Evolutionary conservation across 805 yeast genomes (phyloP).

Genomic region (Candida gorgasii): DNA sequence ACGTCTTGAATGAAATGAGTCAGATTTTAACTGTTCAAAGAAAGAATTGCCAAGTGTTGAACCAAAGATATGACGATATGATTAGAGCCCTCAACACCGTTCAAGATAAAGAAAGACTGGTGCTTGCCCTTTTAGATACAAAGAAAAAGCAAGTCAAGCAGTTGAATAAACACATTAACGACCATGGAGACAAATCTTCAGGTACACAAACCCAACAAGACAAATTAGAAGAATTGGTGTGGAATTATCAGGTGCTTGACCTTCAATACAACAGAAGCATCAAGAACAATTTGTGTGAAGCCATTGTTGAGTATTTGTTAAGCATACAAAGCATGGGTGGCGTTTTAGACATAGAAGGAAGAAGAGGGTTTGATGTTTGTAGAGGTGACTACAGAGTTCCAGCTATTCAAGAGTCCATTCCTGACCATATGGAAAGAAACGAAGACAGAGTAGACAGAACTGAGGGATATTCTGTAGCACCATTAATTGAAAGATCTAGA

Average conservation of each 20-base stretch:
- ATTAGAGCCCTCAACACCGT: constrained; percentile 7
- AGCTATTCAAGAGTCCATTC: no score
- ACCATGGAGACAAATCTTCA: constrained; percentile 12
- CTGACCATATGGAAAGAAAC: no score
- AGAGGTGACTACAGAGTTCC: constrained; percentile 1
- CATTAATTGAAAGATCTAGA: neutral
- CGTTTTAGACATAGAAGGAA: constrained; percentile 8
- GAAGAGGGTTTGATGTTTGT: constrained; percentile 9
- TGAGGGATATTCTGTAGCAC: neutral
- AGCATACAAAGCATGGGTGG: constrained; percentile 27
- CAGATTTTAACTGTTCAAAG: constrained; percentile 8
- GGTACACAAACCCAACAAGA: constrained; percentile 28
- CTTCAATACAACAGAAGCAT: constrained; percentile 52
- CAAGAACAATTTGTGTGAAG: constrained; percentile 43
- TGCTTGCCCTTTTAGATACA: neutral
- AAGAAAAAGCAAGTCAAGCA: constrained; percentile 1
- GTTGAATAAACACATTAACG: neutral
- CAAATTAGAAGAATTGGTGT: constrained; percentile 50
- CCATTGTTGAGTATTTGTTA: constrained; percentile 45
- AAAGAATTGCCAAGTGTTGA: neutral
- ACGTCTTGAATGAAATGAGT: constrained; percentile 9
- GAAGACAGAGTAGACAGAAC: neutral
- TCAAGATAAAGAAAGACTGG: constrained; percentile 14
- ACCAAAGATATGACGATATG: constrained; percentile 10
- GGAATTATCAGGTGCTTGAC: constrained; percentile 53